These are phyloP conservation scores for Agrocybe pediades DNA, from an alignment of 768 basidiomycete genomes.

Conservation along the genomic window DNA sequence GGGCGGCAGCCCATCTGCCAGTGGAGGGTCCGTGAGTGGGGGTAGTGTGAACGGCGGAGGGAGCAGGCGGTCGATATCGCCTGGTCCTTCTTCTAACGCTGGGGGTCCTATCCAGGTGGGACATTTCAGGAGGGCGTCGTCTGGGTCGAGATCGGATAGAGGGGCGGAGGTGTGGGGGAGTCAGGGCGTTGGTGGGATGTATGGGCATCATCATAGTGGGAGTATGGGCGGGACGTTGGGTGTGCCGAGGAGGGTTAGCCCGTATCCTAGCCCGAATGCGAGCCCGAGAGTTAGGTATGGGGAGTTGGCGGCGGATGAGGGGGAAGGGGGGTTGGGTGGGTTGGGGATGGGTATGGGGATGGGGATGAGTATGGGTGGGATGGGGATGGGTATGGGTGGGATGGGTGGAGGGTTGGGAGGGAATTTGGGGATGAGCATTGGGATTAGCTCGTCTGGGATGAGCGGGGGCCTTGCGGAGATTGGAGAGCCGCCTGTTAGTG, in stretches of 20 bases:
- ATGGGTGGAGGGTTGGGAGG: constrained; percentile 2
- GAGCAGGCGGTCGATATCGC: background rate
- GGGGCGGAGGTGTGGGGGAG: constrained; percentile 32
- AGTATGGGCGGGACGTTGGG: constrained; percentile 28
- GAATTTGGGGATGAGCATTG: constrained; percentile 3
- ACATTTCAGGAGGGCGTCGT: background rate
- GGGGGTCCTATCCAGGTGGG: background rate
- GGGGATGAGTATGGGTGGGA: constrained; percentile 12
- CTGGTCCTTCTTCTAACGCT: background rate
- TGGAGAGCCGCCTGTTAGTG: constrained; percentile 26
- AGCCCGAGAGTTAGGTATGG: constrained; percentile 56
- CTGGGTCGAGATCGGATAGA: background rate
- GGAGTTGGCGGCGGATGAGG: constrained; percentile 42
- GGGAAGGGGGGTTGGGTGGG: constrained; percentile 5
- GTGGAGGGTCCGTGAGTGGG: background rate
- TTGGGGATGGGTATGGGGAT: constrained; percentile 9
- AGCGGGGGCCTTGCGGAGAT: constrained; percentile 17
- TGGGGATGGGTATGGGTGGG: background rate
- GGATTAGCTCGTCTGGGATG: constrained; percentile 5
- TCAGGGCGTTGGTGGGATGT: background rate
- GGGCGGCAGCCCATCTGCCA: background rate
- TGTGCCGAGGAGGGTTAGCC: constrained; percentile 43
- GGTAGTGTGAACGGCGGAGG: background rate
- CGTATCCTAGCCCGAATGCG: constrained; percentile 74
- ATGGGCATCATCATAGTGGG: constrained; percentile 4